Evolutionary conservation across 2,329 filamentous ascomycete genomes (phyloP), one percentile per base, ranked within the genome.

Genomic region (Phyllosticta ampelicida): DNA sequence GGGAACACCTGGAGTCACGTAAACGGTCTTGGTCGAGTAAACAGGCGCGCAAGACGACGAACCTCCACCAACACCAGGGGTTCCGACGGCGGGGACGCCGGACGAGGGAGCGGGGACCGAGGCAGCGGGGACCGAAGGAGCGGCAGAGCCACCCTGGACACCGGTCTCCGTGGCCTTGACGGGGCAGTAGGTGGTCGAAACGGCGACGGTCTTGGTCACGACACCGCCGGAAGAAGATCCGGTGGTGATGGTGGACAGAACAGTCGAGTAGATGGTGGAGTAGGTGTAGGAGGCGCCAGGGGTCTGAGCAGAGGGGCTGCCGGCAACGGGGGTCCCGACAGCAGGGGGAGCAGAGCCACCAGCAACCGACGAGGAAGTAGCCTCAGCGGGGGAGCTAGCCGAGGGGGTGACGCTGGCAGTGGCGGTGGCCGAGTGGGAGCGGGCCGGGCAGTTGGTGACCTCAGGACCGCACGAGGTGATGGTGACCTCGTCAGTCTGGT

Each of bases 271-370:
- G 51, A 54, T 20, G 56, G 23, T 26, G 4, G 23, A 26, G 23
- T 26, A 8, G 23, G 23, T 26, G 23, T 26, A 53, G 16, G 16
- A 21, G 51, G 16, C 19, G 16, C 13, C 51, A 16, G 19, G 51
- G 23, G 28, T 21, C 19, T 28, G 21, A 8, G 21, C 53, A 30
- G 53, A 49, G 53, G 21, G 23, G 23, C 23, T 26, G 23, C 23
- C 23, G 23, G 23, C 20, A 10, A 87, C 77, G 50, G 48, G 78
- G 77, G 1, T 77, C 21, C 87, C 75, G 19, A 74, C 69, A 49
- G 79, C 75, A 65, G 64, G 63, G 89, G 3, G 58, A 29, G 18
- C 19, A 51, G 48, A 44, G 49, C 13, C 26, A 19, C 19, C 49
- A 48, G 53, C 29, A 51, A 51, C 50, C 29, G 21, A 28, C 13